phyloP scores from a whole-genome alignment of 208 protist genomes.

The Porcisia deanei region DNA sequence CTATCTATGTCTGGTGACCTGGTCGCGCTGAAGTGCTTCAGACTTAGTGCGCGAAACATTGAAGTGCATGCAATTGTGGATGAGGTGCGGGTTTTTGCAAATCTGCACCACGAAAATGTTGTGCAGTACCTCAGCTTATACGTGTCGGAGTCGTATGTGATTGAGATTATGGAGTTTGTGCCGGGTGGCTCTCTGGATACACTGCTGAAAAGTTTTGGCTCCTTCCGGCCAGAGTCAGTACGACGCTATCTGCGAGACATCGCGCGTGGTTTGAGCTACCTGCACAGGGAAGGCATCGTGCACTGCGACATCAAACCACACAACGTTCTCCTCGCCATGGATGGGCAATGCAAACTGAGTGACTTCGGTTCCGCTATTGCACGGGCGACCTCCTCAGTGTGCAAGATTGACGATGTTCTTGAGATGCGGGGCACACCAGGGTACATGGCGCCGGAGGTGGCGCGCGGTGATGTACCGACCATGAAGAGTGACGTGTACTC shows the following conservation, averaged over 20 bases:
- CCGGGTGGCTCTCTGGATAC: slow-evolving; percentile 78
- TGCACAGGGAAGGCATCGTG: slow-evolving; percentile 73
- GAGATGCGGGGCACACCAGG: slow-evolving; percentile 73
- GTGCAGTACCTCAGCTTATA: slow-evolving; percentile 77
- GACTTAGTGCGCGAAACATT: slow-evolving; percentile 50
- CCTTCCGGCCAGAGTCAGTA: slow-evolving; percentile 34
- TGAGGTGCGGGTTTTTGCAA: slow-evolving; percentile 66
- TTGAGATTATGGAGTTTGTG: slow-evolving; percentile 85
- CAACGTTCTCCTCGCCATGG: slow-evolving; percentile 84
- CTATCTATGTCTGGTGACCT: slow-evolving; percentile 63
- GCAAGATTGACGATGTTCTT: slow-evolving; percentile 52
- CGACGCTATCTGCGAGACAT: slow-evolving; percentile 71
- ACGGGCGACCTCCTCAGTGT: slow-evolving; percentile 37
- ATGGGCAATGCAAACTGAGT: slow-evolving; percentile 77
- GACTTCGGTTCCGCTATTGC: slow-evolving; percentile 83
- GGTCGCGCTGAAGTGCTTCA: slow-evolving; percentile 78
- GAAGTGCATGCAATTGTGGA: slow-evolving; percentile 48
- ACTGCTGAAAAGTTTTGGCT: slow-evolving; percentile 65
- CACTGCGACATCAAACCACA: slow-evolving; percentile 89
- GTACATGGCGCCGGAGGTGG: slow-evolving; percentile 86
- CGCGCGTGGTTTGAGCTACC: slow-evolving; percentile 66
- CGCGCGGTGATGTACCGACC: slow-evolving; percentile 48
- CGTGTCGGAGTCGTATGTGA: slow-evolving; percentile 51
- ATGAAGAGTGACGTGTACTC: slow-evolving; percentile 71
- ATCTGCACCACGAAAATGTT: slow-evolving; percentile 81